Evolutionary conservation across 2,329 filamentous ascomycete species (phyloP).

Genomic region (Colletotrichum chrysophilum): DNA sequence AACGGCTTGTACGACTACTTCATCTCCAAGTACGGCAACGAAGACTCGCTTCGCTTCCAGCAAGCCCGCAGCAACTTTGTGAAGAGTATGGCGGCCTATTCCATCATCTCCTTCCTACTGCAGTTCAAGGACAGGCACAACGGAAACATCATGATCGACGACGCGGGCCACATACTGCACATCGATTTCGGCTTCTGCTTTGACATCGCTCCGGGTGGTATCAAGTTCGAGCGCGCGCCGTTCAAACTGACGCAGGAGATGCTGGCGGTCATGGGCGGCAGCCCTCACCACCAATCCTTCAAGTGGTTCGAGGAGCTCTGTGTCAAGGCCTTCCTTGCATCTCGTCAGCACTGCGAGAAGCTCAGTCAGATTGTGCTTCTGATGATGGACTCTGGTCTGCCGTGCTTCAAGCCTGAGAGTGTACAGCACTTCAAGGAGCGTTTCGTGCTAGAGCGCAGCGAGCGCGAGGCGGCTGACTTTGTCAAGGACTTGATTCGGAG

Average conservation of each 20-base stretch:
- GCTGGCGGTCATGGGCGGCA: slow-evolving; percentile 98
- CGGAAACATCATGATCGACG: slow-evolving; percentile 99
- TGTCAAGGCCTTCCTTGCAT: slow-evolving; percentile 92
- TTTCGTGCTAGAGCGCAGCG: slow-evolving; percentile 90
- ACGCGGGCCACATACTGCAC: slow-evolving; percentile 95
- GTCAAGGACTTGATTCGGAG: slow-evolving; percentile 89
- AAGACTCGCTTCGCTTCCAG: slow-evolving; percentile 94
- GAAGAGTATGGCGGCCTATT: slow-evolving; percentile 99
- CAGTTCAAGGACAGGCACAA: slow-evolving; percentile 99
- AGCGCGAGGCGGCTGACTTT: slow-evolving; percentile 92
- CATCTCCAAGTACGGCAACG: slow-evolving; percentile 93
- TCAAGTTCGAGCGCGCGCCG: slow-evolving; percentile 95
- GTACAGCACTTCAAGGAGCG: slow-evolving; percentile 90
- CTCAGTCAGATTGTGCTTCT: slow-evolving; percentile 87
- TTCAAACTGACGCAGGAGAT: slow-evolving; percentile 99
- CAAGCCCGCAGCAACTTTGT: slow-evolving; percentile 96
- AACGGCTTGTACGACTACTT: slow-evolving; percentile 99
- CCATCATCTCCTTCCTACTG: slow-evolving; percentile 91
- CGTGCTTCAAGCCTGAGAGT: slow-evolving; percentile 97
- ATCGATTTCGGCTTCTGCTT: slow-evolving; percentile 99
- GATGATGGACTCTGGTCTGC: slow-evolving; percentile 95
- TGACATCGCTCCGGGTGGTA: slow-evolving; percentile 95
- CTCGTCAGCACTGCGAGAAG: slow-evolving; percentile 85
- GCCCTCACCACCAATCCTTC: slow-evolving; percentile 83
- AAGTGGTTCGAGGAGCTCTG: slow-evolving; percentile 96